Conservation (phyloP, 306 rosid species). For the Oxytropis ochrocephala region DNA sequence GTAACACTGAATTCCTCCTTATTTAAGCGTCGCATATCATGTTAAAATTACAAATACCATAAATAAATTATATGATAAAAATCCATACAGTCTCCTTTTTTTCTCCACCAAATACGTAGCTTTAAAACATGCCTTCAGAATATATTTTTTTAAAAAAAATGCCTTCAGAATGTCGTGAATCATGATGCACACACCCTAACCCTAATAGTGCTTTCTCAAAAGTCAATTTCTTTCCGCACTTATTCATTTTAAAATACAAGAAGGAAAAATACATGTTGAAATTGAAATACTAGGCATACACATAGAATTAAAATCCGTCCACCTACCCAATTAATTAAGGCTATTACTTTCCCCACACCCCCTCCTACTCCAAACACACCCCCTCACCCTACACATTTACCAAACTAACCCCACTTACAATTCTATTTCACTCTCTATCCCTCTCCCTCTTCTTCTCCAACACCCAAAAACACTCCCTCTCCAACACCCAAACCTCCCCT, state of each 20-base stretch:
- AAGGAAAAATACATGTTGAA: slow-evolving; percentile 21
- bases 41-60: background rate
- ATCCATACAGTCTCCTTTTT: background rate
- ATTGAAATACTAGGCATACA: background rate
- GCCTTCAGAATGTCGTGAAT: background rate
- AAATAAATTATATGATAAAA: background rate
- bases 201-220: background rate
- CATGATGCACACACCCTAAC: slow-evolving; percentile 9
- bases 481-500: no score
- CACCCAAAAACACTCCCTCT: no score
- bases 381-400: no score
- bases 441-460: no score
- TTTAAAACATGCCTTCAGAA: background rate
- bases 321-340: slow-evolving; percentile 26
- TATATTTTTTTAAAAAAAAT: no score
- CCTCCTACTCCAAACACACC: no score
- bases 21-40: background rate
- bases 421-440: no score
- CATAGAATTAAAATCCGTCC: slow-evolving; percentile 15
- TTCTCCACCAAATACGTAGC: background rate
- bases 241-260: background rate
- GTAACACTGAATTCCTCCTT: no score
- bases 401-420: no score
- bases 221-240: slow-evolving; percentile 13
- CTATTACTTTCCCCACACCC: no score